Evolutionary conservation across 495 filamentous ascomycete species (phyloP).

Genomic region (Rostrohypoxylon terebratum): DNA sequence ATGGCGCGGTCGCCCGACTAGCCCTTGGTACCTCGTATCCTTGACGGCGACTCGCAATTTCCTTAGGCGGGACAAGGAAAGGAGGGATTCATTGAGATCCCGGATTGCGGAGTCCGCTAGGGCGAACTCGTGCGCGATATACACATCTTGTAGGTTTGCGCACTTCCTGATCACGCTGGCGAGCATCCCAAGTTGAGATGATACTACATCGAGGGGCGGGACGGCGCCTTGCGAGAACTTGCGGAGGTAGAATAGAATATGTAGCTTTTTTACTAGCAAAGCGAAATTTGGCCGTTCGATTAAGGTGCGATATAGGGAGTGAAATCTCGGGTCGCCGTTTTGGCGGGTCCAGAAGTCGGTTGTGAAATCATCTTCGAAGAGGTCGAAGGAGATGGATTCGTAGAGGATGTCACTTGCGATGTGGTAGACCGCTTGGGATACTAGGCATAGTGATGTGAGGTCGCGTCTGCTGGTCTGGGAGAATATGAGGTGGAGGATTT

Average conservation of each 20-base stretch:
- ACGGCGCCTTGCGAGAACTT: not conserved
- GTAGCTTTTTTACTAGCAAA: not conserved
- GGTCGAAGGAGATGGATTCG: not conserved
- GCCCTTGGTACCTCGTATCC: not conserved
- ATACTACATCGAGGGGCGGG: not conserved
- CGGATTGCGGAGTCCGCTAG: not conserved
- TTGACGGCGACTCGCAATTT: not conserved
- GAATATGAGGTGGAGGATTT: not conserved
- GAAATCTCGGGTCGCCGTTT: not conserved
- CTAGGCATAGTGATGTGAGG: not conserved
- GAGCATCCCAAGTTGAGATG: not conserved
- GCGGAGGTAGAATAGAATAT: not conserved
- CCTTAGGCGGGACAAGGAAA: not conserved
- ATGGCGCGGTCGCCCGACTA: not conserved
- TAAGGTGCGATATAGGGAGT: not conserved
- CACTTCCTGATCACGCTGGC: conserved; percentile 5
- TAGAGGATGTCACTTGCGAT: not conserved
- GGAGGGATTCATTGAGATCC: not conserved
- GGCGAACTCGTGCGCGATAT: not conserved
- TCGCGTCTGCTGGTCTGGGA: not conserved
- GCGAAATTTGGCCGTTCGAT: not conserved
- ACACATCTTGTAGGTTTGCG: not conserved
- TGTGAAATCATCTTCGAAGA: not conserved
- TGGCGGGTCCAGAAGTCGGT: not conserved
- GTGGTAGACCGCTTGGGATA: not conserved